Base-by-base conservation (phyloP, 495 filamentous ascomycete genomes). In the Astrothelium macrocarpum region DNA sequence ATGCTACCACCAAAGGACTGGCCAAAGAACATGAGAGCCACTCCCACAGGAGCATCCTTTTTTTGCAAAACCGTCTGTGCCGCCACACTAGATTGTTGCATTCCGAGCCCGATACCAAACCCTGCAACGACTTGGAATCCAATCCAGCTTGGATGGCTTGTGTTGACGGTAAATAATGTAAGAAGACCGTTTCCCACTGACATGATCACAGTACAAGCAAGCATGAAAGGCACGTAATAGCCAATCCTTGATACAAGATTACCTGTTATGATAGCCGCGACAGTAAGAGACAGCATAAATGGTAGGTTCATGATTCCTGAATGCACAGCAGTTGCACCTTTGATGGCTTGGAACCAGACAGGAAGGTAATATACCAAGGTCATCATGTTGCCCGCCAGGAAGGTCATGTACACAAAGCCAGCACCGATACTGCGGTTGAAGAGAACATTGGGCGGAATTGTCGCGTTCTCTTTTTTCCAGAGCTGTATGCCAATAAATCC, bases 281-380 rank as follows among this genome's bases (percentile, higher is more conserved):
- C 59, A 18, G 89, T 84, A 2, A 85, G 72, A 4, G 74, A 70
- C 32, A 92, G 78, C 23, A 95, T 81, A 72, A 88, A 78, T 0
- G 90, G 90, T 12, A 95, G 74, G 65, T 85, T 89, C 74, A 84
- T 84, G 71, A 94, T 86, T 23, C 91, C 90, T 0, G 87, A 90
- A 34, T 83, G 76, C 11, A 84, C 81, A 11, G 90, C 87, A 0
- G 76, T 77, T 0, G 81, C 84, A 59, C 79, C 81, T 71, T 91
- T 86, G 72, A 95, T 85, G 2, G 89, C 83, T 69, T 95, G 90
- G 78, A 96, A 94, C 87, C 87, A 96, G 66, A 94, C 86, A 0
- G 91, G 90, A 9, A 65, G n/a, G 26, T 81, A 87, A 68, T 85
- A 88, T 16, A 86, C 64, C 2, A 70, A 2, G 59, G 87, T 36